Evolutionary conservation across 495 filamentous ascomycete genomes (phyloP).

Genomic region (Penicillium malachiteum): DNA sequence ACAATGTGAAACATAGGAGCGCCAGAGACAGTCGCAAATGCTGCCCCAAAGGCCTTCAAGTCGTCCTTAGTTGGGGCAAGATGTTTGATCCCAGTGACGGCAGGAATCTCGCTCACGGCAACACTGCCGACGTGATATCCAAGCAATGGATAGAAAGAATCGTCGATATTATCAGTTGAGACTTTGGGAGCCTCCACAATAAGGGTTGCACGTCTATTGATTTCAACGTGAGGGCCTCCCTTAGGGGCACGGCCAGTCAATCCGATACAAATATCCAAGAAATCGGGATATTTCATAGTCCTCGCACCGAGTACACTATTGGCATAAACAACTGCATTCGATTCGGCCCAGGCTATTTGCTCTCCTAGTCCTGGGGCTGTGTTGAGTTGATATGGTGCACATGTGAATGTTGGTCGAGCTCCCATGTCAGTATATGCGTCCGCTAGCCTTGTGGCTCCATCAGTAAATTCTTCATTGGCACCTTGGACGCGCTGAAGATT

Average conservation of each 20-base stretch:
- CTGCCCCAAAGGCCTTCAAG: constrained; percentile 35
- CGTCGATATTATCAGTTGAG: constrained; percentile 8
- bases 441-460: constrained; percentile 21
- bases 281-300: constrained; percentile 34
- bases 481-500: constrained; percentile 24
- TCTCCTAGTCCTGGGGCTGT: constrained; percentile 23
- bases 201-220: constrained; percentile 10
- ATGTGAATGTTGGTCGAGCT: constrained; percentile 32
- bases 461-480: constrained; percentile 15
- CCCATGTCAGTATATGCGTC: constrained; percentile 28
- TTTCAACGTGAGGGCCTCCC: constrained; percentile 16
- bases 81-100: constrained; percentile 24
- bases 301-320: constrained; percentile 34
- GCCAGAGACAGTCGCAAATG: constrained; percentile 29
- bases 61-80: constrained; percentile 11
- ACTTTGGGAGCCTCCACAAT: not conserved
- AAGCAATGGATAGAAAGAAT: constrained; percentile 28
- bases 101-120: constrained; percentile 19
- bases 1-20: constrained; percentile 36
- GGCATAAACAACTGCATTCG: constrained; percentile 34
- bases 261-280: constrained; percentile 31
- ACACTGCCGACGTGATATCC: constrained; percentile 24
- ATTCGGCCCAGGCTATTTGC: constrained; percentile 31
- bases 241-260: constrained; percentile 29
- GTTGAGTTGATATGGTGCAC: constrained; percentile 31